Conservation (phyloP, 805 yeast genomes). For the Kodamaea leandrae region DNA sequence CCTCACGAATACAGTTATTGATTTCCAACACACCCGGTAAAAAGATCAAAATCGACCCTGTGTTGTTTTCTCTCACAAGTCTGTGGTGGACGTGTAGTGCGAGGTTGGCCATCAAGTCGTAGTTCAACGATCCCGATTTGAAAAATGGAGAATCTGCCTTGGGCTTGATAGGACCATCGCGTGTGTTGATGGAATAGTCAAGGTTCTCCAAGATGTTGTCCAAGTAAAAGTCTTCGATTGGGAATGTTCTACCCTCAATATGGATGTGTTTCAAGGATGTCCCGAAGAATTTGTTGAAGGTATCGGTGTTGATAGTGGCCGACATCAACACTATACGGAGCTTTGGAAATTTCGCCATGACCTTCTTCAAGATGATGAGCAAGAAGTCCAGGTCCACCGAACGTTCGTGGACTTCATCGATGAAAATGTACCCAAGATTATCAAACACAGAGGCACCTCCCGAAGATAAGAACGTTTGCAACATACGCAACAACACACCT, state of each 20-base stretch:
- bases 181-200: conserved; percentile 50
- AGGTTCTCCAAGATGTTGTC: conserved; percentile 60
- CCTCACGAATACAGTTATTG: conserved; percentile 53
- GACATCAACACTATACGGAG: conserved; percentile 83
- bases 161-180: conserved; percentile 49
- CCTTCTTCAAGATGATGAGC: conserved; percentile 67
- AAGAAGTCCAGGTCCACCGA: conserved; percentile 88
- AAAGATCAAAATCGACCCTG: conserved; percentile 80
- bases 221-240: conserved; percentile 73
- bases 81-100: conserved; percentile 52
- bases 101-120: conserved; percentile 62
- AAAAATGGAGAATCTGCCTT: conserved; percentile 66
- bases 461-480: conserved; percentile 51
- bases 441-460: conserved; percentile 40
- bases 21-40: conserved; percentile 92
- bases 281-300: conserved; percentile 66
- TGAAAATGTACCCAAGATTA: conserved; percentile 65
- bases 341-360: conserved; percentile 49
- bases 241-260: conserved; percentile 91
- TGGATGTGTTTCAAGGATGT: conserved; percentile 60
- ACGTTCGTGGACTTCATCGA: conserved; percentile 97
- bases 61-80: conserved; percentile 37
- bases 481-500: conserved; percentile 84
- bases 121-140: conserved; percentile 66
- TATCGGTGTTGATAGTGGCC: conserved; percentile 79